Base-by-base conservation (phyloP, 2,329 filamentous ascomycete genomes). In the Penicillium sp. region DNA sequence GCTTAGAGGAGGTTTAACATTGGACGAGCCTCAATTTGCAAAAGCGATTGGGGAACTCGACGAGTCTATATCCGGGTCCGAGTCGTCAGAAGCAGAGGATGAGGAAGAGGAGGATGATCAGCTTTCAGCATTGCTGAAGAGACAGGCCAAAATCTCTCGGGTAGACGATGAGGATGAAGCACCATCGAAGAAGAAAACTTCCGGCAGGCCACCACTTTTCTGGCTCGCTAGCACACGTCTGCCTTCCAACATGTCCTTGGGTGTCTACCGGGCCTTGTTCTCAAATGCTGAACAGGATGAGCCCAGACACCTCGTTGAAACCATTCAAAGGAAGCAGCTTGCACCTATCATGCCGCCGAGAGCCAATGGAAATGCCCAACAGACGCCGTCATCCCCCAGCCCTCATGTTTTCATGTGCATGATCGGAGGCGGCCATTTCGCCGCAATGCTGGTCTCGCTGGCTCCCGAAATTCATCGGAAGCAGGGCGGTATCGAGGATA, bases 341-440 rank as follows among this genome's bases (percentile, higher is more conserved):
- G 74, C 79, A 3, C 83, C 88, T 0, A 80, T 75, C 47, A 68
- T 74, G 31, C 66, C 69, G 5, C 64, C n/a, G n/a, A n/a, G 60
- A 17, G 48, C 59, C 19, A 68, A 69, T 57, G 59, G 67, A 2
- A 60, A 70, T 22, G 68, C 57, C 21, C 53, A 54, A n/a, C n/a
- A n/a, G 55, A 78, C 53, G 72, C 78, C 2, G 70, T 76, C 33
- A 32, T n/a, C 59, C 17, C 49, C 82, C 22, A 83, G 84, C 7
- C 88, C 89, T 2, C 90, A 97, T 65, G 82, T 95, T 43, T 97
- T 98, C 65, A 79, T 98, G 42, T 97, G 90, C 70, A 98, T 98
- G 93, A 95, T 98, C 44, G 93, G 93, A 22, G 93, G 93, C 52
- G 93, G 93, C 0, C 93, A 98, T 67, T 98, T 97, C 64, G 93